phyloP scores from a whole-genome alignment of 2,329 filamentous ascomycete species.

The Gremmenia infestans region DNA sequence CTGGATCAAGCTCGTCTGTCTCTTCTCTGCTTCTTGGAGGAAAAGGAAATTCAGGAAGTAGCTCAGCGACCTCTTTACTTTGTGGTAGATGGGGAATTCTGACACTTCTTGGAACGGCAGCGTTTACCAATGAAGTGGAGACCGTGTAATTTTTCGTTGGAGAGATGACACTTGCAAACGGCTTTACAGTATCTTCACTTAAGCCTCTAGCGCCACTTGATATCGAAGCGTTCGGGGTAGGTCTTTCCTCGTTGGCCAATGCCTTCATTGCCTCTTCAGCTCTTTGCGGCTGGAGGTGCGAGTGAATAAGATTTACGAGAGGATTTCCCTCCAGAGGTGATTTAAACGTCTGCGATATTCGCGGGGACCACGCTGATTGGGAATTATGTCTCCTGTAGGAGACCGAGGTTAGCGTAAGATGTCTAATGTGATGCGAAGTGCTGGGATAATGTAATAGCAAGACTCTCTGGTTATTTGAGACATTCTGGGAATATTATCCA shows the following conservation, averaged over 20 bases:
- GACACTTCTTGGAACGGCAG: not conserved
- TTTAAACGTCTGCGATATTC: constrained; percentile 33
- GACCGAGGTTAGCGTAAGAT: not conserved
- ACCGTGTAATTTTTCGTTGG: not conserved
- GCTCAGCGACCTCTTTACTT: not conserved
- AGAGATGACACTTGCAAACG: constrained; percentile 6
- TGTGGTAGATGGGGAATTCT: not conserved
- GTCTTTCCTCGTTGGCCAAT: constrained; percentile 15
- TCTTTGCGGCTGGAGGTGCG: constrained; percentile 18
- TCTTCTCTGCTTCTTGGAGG: not conserved
- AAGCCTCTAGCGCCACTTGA: constrained; percentile 1
- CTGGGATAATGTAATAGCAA: not conserved
- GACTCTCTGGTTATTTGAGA: not conserved
- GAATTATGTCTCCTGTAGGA: constrained; percentile 39
- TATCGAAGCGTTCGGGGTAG: constrained; percentile 11
- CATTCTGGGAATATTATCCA: no score
- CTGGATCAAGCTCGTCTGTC: constrained; percentile 25
- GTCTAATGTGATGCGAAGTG: no score
- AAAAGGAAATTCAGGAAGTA: constrained; percentile 2
- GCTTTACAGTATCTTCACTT: constrained; percentile 18
- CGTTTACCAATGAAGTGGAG: not conserved
- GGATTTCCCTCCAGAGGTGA: constrained; percentile 18
- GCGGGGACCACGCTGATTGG: constrained; percentile 48
- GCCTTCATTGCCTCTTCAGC: constrained; percentile 19
- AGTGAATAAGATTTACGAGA: constrained; percentile 24